Conservation (phyloP, 106 monocot genomes). For the Cymbidium sinense region DNA sequence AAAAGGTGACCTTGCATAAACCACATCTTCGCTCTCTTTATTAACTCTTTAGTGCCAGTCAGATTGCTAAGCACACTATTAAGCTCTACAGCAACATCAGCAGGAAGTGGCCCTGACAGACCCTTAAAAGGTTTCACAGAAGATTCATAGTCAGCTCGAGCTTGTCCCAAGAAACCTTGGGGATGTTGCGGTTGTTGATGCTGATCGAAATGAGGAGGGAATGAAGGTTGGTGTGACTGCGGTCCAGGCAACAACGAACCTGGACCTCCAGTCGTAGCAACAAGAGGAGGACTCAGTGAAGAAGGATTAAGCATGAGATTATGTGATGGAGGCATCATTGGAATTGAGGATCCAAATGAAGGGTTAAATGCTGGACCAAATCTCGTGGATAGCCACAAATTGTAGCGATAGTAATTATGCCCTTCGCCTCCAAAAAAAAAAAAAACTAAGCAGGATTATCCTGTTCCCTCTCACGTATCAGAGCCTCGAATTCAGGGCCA, state of each 20-base stretch:
- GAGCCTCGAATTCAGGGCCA: slow-evolving; percentile 87
- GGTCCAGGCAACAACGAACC: slow-evolving; percentile 34
- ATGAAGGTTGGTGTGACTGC: slow-evolving; percentile 42
- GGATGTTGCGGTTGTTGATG: slow-evolving; percentile 37
- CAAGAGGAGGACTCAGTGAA: slow-evolving; percentile 17
- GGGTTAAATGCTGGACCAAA: slow-evolving; percentile 37
- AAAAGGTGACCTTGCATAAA: slow-evolving; percentile 95
- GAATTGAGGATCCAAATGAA: slow-evolving; percentile 26
- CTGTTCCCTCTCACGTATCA: slow-evolving; percentile 92
- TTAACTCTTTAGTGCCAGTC: slow-evolving; percentile 87
- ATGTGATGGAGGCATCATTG: slow-evolving; percentile 25
- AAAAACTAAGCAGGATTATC: slow-evolving; percentile 89
- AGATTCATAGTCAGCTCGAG: slow-evolving; percentile 44
- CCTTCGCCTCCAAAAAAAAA: slow-evolving; percentile 96
- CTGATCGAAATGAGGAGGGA: slow-evolving; percentile 54
- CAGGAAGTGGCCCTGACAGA: slow-evolving; percentile 66
- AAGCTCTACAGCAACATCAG: slow-evolving; percentile 84
- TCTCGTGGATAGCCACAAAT: slow-evolving; percentile 50
- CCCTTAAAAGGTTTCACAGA: slow-evolving; percentile 57
- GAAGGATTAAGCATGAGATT: slow-evolving; percentile 35
- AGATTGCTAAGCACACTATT: slow-evolving; percentile 52
- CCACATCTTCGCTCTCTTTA: slow-evolving; percentile 95
- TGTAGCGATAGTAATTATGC: slow-evolving; percentile 75
- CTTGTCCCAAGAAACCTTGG: slow-evolving; percentile 38
- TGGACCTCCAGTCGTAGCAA: slow-evolving; percentile 22